Evolutionary conservation across 2,329 filamentous ascomycete species (phyloP).

Genomic region (Phoma sp.): DNA sequence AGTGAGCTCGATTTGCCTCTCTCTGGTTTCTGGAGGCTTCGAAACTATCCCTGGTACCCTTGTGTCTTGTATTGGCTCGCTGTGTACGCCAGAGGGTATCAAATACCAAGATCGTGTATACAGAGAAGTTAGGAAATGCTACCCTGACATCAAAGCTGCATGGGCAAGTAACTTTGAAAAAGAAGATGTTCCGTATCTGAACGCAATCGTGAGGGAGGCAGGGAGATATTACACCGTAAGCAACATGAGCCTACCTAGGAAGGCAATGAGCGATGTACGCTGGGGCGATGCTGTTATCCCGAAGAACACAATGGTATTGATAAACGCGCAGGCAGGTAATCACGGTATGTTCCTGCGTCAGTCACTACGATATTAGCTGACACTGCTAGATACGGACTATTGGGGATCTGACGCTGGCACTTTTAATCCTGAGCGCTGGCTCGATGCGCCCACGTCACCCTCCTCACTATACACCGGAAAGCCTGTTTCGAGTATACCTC

Average conservation of each 20-base stretch:
- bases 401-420: neutral
- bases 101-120: constrained; percentile 54
- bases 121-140: neutral
- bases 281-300: constrained; percentile 61
- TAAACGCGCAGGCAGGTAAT: neutral
- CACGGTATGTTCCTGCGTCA: neutral
- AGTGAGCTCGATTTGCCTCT: constrained; percentile 62
- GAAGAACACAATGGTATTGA: neutral
- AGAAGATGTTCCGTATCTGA: constrained; percentile 25
- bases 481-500: neutral
- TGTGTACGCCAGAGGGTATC: constrained; percentile 59
- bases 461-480: neutral
- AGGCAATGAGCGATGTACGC: constrained; percentile 59
- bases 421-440: neutral
- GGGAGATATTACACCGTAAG: constrained; percentile 62
- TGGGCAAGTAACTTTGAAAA: neutral
- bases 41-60: constrained; percentile 63
- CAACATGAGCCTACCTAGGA: constrained; percentile 61
- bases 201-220: constrained; percentile 61
- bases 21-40: constrained; percentile 62
- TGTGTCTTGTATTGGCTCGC: constrained; percentile 60
- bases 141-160: neutral
- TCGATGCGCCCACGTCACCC: neutral
- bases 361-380: neutral
- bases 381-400: neutral